Base-by-base conservation (phyloP, 2,329 filamentous ascomycete genomes). In the Saccharata proteae region DNA sequence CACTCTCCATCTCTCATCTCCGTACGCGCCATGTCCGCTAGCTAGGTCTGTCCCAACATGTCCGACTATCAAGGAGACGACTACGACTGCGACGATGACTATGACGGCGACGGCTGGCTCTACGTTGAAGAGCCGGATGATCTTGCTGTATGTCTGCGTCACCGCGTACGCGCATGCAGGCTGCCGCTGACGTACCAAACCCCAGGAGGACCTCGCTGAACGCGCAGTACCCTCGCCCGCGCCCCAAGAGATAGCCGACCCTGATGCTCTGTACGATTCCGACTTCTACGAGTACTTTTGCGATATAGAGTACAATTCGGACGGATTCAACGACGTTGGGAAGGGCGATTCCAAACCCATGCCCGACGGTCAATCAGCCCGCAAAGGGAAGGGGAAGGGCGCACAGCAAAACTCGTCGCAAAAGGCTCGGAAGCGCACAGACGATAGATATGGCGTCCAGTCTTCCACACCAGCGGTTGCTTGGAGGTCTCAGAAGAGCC, bases 141-240 rank as follows among this genome's bases (percentile, higher is more conserved):
- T 10, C 34, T 53, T 15, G 54, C 53, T 26, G 54, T 58, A 48
- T 35, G 54, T 47, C 13, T 20, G 10, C 16, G 10, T 20, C 13
- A 16, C 6, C 12, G 15, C 16, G 11, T 23, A n/a, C 10, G 4
- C 16, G 10, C 10, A 4, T 17, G 16, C 24, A 27, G 21, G n/a
- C 6, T 11, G 5, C 11, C 17, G 20, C 22, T 25, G 14, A 27
- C 24, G 12, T 16, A 29, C 51, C 19, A 21, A 7, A 48, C 38
- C 40, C 4, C 48, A 64, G 52, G 63, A 67, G 38, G 63, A 66
- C 37, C 58, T 67, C 10, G 63, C 62, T 33, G 61, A 66, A 40
- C 58, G 58, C 20, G 58, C 57, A 23, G 48, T 66, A 5, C 46
- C 59, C 16, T 62, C 60, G 10, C 61, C 62, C 14, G 47, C 52